Conservation (phyloP, 1,284 basidiomycete species). For the Agroathelia rolfsii region DNA sequence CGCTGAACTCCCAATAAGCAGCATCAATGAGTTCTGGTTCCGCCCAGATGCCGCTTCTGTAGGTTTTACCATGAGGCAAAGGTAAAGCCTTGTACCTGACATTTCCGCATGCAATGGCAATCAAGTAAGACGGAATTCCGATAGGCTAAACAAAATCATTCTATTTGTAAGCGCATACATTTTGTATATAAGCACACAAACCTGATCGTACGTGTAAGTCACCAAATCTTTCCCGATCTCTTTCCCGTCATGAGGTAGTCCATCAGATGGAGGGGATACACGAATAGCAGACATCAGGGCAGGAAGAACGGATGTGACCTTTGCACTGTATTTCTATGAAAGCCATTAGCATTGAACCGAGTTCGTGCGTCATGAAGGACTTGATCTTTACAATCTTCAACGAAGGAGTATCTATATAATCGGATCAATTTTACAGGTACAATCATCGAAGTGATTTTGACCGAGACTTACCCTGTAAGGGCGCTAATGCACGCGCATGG, state of each 20-base stretch:
- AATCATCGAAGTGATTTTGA: background rate
- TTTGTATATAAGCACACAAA: constrained; percentile 21
- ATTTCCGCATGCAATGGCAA: constrained; percentile 83
- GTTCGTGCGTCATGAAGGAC: constrained; percentile 15
- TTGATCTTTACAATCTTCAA: constrained; percentile 55
- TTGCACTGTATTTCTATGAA: constrained; percentile 64
- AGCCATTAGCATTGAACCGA: constrained; percentile 1
- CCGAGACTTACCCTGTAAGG: constrained; percentile 62
- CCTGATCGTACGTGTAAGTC: constrained; percentile 63
- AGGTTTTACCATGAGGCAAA: constrained; percentile 48
- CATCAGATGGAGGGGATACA: constrained; percentile 61
- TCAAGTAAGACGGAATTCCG: constrained; percentile 78
- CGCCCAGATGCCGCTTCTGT: constrained; percentile 83
- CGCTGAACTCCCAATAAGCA: constrained; percentile 82
- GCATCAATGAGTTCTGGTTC: constrained; percentile 78
- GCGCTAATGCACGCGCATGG: constrained; percentile 73
- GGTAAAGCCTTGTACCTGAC: constrained; percentile 67
- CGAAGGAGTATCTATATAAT: constrained; percentile 47
- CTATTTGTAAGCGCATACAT: background rate
- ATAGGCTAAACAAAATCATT: constrained; percentile 43
- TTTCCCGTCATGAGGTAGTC: constrained; percentile 56
- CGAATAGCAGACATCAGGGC: constrained; percentile 79
- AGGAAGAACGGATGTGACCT: constrained; percentile 68
- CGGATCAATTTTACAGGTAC: background rate
- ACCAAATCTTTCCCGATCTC: constrained; percentile 61